Conservation (phyloP, 129 eudicot species). For the Tanacetum coccineum region DNA sequence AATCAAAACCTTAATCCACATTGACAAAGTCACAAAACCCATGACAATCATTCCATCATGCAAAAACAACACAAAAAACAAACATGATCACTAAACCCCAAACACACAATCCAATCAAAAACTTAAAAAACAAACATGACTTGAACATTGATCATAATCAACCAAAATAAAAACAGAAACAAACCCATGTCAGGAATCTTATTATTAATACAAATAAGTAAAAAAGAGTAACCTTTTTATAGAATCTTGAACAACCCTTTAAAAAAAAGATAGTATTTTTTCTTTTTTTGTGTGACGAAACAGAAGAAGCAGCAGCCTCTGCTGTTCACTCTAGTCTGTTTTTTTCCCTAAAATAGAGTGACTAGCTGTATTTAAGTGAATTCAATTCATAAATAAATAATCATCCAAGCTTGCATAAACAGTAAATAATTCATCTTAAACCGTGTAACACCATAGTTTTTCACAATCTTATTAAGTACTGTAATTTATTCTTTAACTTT, state of each 20-base stretch:
- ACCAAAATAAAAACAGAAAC: conserved; percentile 7
- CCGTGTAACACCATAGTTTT: no score
- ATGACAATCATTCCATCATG: conserved; percentile 21
- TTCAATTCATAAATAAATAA: no score
- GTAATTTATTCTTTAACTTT: neutral
- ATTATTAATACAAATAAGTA: conserved; percentile 16
- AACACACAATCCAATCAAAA: conserved; percentile 9
- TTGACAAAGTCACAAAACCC: neutral
- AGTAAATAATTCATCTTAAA: no score
- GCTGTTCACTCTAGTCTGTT: no score
- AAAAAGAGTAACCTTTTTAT: conserved; percentile 26
- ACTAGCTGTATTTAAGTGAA: no score
- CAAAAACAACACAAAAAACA: conserved; percentile 13
- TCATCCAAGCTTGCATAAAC: no score
- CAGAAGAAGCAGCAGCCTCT: no score
- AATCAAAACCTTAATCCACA: conserved; percentile 21
- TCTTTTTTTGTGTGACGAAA: no score
- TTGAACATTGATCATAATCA: conserved; percentile 30
- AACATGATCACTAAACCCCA: conserved; percentile 19
- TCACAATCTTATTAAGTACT: no score
- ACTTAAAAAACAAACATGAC: conserved; percentile 3
- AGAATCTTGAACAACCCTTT: conserved; percentile 21
- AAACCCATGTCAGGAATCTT: conserved; percentile 4
- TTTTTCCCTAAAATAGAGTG: no score
- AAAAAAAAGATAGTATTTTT: neutral